phyloP scores from a whole-genome alignment of 1,284 basidiomycete species.

The Trichosporon inkin region DNA sequence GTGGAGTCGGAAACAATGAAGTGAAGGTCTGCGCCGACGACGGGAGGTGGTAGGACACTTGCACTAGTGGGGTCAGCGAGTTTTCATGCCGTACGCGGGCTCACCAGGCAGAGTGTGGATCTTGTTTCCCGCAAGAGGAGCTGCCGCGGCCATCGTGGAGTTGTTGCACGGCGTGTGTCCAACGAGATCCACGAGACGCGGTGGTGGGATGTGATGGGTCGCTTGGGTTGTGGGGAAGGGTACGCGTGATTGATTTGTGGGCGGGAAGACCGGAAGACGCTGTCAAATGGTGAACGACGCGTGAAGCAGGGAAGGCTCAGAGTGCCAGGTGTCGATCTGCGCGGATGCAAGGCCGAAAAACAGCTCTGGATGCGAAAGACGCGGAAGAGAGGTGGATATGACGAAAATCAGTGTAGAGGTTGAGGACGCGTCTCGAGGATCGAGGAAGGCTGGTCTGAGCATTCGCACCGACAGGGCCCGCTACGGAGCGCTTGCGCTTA shows the following conservation, averaged over 20 bases:
- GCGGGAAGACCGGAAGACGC: not conserved
- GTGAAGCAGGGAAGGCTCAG: not conserved
- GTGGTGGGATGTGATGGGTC: not conserved
- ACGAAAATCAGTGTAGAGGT: constrained; percentile 2
- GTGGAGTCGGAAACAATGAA: constrained; percentile 34
- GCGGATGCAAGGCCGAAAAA: not conserved
- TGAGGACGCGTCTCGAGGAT: not conserved
- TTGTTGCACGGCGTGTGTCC: not conserved
- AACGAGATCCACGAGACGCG: not conserved
- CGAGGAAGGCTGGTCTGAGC: not conserved
- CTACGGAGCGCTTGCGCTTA: not conserved
- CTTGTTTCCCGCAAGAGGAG: constrained; percentile 35
- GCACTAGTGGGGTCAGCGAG: constrained; percentile 29
- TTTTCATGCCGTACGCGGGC: constrained; percentile 7
- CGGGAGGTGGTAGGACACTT: constrained; percentile 43
- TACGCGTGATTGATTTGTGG: not conserved
- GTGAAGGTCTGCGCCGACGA: constrained; percentile 38
- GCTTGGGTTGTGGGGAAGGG: not conserved
- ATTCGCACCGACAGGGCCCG: not conserved
- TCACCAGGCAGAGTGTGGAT: constrained; percentile 46
- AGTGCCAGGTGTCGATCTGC: not conserved
- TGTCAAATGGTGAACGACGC: not conserved
- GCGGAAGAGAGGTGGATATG: not conserved
- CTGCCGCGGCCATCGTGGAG: constrained; percentile 19
- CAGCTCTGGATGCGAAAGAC: not conserved